Conservation (phyloP, 345 rosid genomes). For the Excoecaria agallocha region DNA sequence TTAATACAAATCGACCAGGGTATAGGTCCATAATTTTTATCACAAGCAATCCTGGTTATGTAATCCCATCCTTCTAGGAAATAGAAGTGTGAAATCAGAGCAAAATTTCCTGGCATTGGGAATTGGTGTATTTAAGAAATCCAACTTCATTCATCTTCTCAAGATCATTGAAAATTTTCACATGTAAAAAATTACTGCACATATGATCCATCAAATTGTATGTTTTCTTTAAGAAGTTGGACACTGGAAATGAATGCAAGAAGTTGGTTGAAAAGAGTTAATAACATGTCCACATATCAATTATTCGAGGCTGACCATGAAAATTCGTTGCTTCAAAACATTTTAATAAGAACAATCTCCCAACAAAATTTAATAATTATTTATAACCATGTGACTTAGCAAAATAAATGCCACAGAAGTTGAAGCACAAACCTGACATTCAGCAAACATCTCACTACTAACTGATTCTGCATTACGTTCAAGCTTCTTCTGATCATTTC, state of each 20-base stretch:
- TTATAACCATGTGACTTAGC: not conserved
- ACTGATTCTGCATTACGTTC: constrained; percentile 95
- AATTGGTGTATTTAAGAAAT: not conserved
- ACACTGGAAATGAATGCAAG: not conserved
- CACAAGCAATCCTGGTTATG: not conserved
- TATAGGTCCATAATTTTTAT: not conserved
- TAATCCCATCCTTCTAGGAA: not conserved
- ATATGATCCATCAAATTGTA: not conserved
- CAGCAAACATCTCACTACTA: constrained; percentile 90
- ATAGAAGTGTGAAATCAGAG: not conserved
- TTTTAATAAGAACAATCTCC: not conserved
- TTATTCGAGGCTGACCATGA: not conserved
- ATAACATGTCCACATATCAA: not conserved
- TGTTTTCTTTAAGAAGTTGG: not conserved
- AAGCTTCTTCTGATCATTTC: constrained; percentile 79
- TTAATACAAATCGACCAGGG: not conserved
- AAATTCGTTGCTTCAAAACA: not conserved
- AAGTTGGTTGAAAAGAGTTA: not conserved
- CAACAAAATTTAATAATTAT: not conserved
- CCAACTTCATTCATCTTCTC: not conserved
- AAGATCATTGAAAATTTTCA: not conserved
- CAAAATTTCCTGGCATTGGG: not conserved
- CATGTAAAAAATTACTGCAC: not conserved
- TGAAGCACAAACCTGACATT: constrained; percentile 67
- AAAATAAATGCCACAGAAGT: not conserved